Evolutionary conservation across 1,284 basidiomycete genomes (phyloP), one percentile per base, ranked within the genome.

Genomic region (Trametes polyzona): DNA sequence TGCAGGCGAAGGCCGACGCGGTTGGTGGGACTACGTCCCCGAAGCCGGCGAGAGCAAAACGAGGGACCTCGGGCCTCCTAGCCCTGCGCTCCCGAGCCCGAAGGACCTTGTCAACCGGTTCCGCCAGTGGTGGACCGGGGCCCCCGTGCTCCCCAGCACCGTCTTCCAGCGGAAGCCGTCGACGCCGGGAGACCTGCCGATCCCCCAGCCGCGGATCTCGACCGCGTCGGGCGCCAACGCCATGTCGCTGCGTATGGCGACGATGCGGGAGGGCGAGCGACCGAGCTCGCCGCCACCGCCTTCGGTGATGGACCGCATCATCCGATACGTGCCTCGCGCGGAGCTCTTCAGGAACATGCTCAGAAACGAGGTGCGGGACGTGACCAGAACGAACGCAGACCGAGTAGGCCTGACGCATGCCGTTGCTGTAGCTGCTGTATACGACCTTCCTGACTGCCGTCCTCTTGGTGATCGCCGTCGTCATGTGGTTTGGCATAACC

Each of bases 21-120:
- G 78, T 9, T 84, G 83, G 82, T 84, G 83, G 82, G 81, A 85
- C 63, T 81, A 82, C 52, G 71, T 75, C 4, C 73, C 76, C 16
- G 65, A 67, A 16, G 52, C 55, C 9, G 50, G 47, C 26, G 48
- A 35, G n/a, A 40, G 57, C 35, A 50, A 46, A 23, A 26, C 44
- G 36, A 30, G 36, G 30, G 17, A 47, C 30, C 48, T 46, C 12
- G 55, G 37, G 42, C 49, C 58, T 29, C 42, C 46, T 10, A 39
- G 42, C 17, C 30, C 61, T 19, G 43, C 36, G 16, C 53, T 40
- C 11, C 42, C 48, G n/a, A 33, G 40, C 14, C 57, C 42, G 9
- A 37, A 27, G 27, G 41, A 57, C 17, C 26, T 63, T 39, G 33
- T 36, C 11, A 47, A 51, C 27, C 57, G 59, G 23, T 52, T 67